These are phyloP conservation scores for Crithidia mellificae DNA, from an alignment of 208 protist species.

Conservation along the genomic window DNA sequence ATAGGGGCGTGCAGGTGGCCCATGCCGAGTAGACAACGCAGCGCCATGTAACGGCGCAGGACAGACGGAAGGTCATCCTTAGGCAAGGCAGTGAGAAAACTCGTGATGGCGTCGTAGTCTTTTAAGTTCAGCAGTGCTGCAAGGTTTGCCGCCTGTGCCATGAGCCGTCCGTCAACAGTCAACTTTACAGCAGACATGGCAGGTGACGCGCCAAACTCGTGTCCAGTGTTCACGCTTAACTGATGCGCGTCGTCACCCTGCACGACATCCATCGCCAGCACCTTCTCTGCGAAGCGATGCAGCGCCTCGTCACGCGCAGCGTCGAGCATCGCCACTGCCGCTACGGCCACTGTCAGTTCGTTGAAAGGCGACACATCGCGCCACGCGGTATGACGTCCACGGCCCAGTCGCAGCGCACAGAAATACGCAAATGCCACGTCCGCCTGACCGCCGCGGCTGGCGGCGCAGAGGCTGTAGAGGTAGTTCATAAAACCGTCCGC, in stretches of 20 bases:
- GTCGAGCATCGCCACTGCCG: slow-evolving; percentile 72
- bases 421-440: slow-evolving; percentile 27
- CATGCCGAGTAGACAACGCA: slow-evolving; percentile 57
- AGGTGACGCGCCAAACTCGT: too few species aligned
- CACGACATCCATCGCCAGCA: slow-evolving; percentile 22
- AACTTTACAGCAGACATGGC: neutral
- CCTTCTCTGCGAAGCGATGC: slow-evolving; percentile 25
- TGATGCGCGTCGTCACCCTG: too few species aligned
- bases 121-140: slow-evolving; percentile 8
- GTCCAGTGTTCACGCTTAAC: too few species aligned
- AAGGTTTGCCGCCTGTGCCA: slow-evolving; percentile 26
- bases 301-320: slow-evolving; percentile 36
- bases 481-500: slow-evolving; percentile 73
- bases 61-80: slow-evolving; percentile 15
- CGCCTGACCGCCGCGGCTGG: slow-evolving; percentile 45
- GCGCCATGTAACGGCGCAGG: slow-evolving; percentile 35
- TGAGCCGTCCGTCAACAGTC: slow-evolving; percentile 13
- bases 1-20: slow-evolving; percentile 65
- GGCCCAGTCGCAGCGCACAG: slow-evolving; percentile 18
- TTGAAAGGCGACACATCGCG: slow-evolving; percentile 47
- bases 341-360: slow-evolving; percentile 64
- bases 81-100: neutral
- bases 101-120: neutral
- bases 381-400: slow-evolving; percentile 17
- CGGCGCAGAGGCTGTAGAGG: slow-evolving; percentile 78